Evolutionary conservation across 2,329 filamentous ascomycete species (phyloP), one percentile per base, ranked within the genome.

Genomic region (Colletotrichum navitas): DNA sequence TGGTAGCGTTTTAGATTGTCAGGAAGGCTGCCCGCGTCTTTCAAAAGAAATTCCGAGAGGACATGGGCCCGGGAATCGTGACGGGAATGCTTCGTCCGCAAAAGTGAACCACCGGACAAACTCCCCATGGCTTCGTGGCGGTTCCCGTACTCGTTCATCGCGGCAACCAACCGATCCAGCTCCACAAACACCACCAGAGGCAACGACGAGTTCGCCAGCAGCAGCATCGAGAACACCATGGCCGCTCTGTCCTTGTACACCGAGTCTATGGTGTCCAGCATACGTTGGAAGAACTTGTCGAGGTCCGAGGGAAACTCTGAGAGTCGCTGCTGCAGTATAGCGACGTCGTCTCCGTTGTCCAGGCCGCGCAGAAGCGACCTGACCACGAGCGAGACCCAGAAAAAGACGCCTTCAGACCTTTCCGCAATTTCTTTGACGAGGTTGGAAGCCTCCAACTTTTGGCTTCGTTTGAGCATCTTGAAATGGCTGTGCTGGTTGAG

Each of bases 361-460:
- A 77, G 58, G 1, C 75, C 76, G 24, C 72, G 65, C 0, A 72
- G n/a, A 4, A 78, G 64, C 2, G 68, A 70, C 6, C 66, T 63
- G 11, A 74, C 69, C 2, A 77, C 76, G 0, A 77, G 69, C 21
- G 66, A 74, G 1, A 80, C 75, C 80, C 80, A 81, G 11, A 81
- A 75, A 55, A 81, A 81, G 0, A 81, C 80, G 0, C 80, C 80
- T 14, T 79, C 76, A 0, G 80, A 76, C 8, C 67, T 75, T 2
- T 77, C 71, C 1, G 78, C 74, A 0, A 76, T 74, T 0, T 66
- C 41, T 21, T 73, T 51, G 39, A 60, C 69, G 63, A 78, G 63
- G 0, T 74, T 76, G 0, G 66, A 66, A 2, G 77, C 70, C 21
- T 49, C 32, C 3, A 11, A 10, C 2, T 62, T 0, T 10, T 47